Evolutionary conservation across 2,329 filamentous ascomycete species (phyloP), one percentile per base, ranked within the genome.

Genomic region (Alternaria arbusti): DNA sequence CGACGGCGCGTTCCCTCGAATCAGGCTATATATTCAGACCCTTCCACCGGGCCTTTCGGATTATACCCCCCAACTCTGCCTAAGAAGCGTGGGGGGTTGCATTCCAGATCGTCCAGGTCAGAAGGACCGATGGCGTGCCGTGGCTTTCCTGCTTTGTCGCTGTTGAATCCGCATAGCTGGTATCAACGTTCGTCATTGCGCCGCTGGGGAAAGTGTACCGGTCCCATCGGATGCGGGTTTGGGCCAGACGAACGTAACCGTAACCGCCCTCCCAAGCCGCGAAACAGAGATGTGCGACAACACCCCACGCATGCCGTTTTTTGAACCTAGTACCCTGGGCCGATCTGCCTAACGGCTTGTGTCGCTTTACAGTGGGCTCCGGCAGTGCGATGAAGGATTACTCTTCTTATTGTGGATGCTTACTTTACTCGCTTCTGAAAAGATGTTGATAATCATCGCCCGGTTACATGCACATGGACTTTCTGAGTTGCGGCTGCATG

Each of bases 381-480:
- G 49, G 22, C 49, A 22, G 30, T 32, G 30, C 49, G 15, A 25
- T 22, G 32, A 4, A 40, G 2, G 9, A 52, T 40, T 15, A 15
- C 30, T 36, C 22, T 40, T 15, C 4, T 36, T 9, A 25, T 2
- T 40, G 49, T 25, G 11, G n/a, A 32, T 40, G 20, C 49, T 28
- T 12, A 10, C 40, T 26, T 26, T 17, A 22, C 30, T 36, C 32
- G 51, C 51, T 43, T 43, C 30, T 20, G 22, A 47, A 17, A 23
- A n/a, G 20, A 32, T 32, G 17, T 32, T 36, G 47, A 51, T 51
- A 55, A 62, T 58, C 64, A 49, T 36, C 58, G 36, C 25, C 64
- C 68, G 68, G 68, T 25, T 67, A 67, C 67, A 70, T 70, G 66
- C 68, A 61, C 43, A 12, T 40, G 46, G 40, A 54, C 62, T 12